These are phyloP conservation scores for Coemansia sp. DNA, from an alignment of 192 early-diverging fungal species.

Conservation along the genomic window DNA sequence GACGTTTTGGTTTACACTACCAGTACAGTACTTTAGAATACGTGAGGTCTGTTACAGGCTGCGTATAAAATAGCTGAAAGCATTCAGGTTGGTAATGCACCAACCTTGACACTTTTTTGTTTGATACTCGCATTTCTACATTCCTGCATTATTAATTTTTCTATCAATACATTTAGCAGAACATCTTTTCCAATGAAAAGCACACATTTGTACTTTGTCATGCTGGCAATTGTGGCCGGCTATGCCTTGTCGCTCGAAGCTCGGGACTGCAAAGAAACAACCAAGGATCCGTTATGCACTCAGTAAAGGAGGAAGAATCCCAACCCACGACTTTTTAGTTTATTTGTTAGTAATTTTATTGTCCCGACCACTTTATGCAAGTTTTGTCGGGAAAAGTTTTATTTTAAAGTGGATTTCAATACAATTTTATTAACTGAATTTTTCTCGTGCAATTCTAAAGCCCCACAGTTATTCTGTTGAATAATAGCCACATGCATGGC, in stretches of 20 bases:
- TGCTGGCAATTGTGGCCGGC: conserved; percentile 9
- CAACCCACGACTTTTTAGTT: not conserved
- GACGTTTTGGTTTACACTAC: not conserved
- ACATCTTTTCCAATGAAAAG: not conserved
- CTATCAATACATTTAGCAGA: not conserved
- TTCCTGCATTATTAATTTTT: not conserved
- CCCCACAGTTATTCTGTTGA: too few relatives aligned
- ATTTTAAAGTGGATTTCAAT: not conserved
- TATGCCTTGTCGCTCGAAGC: conserved; percentile 5
- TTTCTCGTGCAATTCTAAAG: not conserved
- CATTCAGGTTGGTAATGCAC: not conserved
- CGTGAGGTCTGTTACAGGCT: not conserved
- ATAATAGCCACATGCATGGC: not conserved
- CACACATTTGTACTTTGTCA: not conserved
- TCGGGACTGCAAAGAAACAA: conserved; percentile 46
- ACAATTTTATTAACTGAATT: too few relatives aligned
- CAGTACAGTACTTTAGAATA: not conserved
- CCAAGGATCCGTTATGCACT: conserved; percentile 50
- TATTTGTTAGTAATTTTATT: not conserved
- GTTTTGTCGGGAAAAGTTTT: too few relatives aligned
- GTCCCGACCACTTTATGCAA: too few relatives aligned
- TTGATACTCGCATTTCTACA: not conserved
- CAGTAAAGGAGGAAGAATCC: conserved; percentile 4
- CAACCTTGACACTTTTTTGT: not conserved
- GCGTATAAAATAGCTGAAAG: not conserved